Conservation (phyloP, 2,329 filamentous ascomycete genomes). For the Aspergillus tubingensis region DNA sequence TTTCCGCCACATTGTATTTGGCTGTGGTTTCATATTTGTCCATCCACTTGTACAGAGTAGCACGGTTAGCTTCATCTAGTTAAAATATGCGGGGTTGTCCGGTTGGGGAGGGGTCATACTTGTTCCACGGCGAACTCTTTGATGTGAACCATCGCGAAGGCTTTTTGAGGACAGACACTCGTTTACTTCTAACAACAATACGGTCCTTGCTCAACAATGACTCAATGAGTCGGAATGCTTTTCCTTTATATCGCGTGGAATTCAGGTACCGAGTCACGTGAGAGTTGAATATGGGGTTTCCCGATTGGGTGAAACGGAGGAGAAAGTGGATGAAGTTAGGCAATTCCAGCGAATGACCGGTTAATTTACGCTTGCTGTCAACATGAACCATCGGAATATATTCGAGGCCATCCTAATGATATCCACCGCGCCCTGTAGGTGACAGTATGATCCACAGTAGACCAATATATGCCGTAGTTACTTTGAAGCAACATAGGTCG, state of each 20-base stretch:
- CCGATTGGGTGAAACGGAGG: background rate
- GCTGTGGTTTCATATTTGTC: conserved; percentile 54
- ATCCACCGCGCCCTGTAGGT: background rate
- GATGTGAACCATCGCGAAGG: conserved; percentile 42
- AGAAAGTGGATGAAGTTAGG: background rate
- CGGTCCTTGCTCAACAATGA: background rate
- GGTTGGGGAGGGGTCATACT: conserved; percentile 43
- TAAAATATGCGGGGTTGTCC: conserved; percentile 5
- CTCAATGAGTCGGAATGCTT: background rate
- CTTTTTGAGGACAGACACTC: background rate
- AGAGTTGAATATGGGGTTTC: conserved; percentile 1
- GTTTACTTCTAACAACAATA: background rate
- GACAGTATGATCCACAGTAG: background rate
- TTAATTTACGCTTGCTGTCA: background rate
- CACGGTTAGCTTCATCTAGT: background rate
- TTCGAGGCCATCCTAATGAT: background rate
- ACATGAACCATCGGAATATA: too few relatives aligned
- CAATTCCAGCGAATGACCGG: background rate
- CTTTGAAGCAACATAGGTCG: background rate
- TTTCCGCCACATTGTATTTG: conserved; percentile 74
- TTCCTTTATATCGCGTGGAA: background rate
- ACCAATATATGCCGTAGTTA: background rate
- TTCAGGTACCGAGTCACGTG: background rate
- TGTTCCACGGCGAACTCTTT: conserved; percentile 63
- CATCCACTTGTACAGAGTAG: conserved; percentile 53